phyloP scores from a whole-genome alignment of 441 rosid genomes.

The Theobroma grandiflorum region DNA sequence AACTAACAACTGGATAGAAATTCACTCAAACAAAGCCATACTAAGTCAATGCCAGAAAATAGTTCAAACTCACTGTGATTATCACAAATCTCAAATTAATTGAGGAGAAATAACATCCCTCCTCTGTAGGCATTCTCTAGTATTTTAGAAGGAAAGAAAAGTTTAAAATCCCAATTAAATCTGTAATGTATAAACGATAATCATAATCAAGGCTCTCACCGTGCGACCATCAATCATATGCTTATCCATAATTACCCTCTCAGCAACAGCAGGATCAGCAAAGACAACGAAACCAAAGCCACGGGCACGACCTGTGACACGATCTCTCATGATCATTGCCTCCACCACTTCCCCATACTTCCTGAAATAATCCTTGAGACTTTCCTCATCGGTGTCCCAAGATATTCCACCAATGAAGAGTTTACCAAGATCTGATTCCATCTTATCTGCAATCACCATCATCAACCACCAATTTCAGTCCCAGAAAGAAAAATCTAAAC shows the following conservation, averaged over 20 bases:
- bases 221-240: constrained; percentile 80
- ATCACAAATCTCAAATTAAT: constrained; percentile 18
- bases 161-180: constrained; percentile 20
- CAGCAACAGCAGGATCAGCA: constrained; percentile 71
- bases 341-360: constrained; percentile 71
- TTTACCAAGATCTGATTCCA: constrained; percentile 86
- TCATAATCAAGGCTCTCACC: constrained; percentile 48
- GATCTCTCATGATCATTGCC: constrained; percentile 78
- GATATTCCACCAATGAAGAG: constrained; percentile 85
- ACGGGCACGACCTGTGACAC: constrained; percentile 76
- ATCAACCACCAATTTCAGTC: constrained; percentile 44
- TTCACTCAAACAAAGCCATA: constrained; percentile 20
- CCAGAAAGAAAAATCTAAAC: constrained; percentile 22
- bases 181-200: constrained; percentile 22
- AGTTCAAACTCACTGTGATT: not conserved
- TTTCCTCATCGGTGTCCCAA: constrained; percentile 80
- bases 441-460: constrained; percentile 55
- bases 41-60: constrained; percentile 9
- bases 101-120: not conserved
- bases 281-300: constrained; percentile 79
- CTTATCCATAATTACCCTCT: constrained; percentile 77
- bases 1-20: constrained; percentile 13
- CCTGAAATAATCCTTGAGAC: constrained; percentile 67
- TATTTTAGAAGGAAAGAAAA: not conserved
- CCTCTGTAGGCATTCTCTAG: not conserved